These are phyloP conservation scores for Yamadazyma sp. DNA, from an alignment of 805 yeast species.

Conservation along the genomic window DNA sequence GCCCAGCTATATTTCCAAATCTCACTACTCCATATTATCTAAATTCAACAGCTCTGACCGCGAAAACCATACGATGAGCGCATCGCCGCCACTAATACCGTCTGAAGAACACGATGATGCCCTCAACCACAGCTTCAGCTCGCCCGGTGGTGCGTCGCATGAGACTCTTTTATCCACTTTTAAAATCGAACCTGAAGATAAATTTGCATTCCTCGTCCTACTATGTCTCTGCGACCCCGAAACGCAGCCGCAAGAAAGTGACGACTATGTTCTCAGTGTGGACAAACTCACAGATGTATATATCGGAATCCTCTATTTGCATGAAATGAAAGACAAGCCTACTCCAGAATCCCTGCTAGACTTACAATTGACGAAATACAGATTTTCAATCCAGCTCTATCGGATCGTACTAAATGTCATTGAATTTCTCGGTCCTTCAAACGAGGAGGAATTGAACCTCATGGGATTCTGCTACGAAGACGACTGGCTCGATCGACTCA, in stretches of 20 bases:
- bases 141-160: slow-evolving; percentile 17
- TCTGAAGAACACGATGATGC: not conserved
- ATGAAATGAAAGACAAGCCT: not conserved
- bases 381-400: slow-evolving; percentile 35
- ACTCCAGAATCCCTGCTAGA: slow-evolving; percentile 1
- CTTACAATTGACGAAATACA: slow-evolving; percentile 33
- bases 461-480: slow-evolving; percentile 8
- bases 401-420: slow-evolving; percentile 40
- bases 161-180: slow-evolving; percentile 16
- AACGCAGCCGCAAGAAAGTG: slow-evolving; percentile 54
- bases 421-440: slow-evolving; percentile 12
- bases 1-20: no score
- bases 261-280: slow-evolving; percentile 2
- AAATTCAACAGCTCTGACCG: no score
- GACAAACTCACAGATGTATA: slow-evolving; percentile 9
- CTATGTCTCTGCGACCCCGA: slow-evolving; percentile 53
- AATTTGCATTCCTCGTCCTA: slow-evolving; percentile 18
- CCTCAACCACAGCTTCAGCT: slow-evolving; percentile 8
- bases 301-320: slow-evolving; percentile 4
- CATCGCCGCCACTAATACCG: no score
- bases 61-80: no score
- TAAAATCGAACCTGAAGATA: slow-evolving; percentile 17
- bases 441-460: slow-evolving; percentile 22
- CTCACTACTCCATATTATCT: not conserved
- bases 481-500: slow-evolving; percentile 7